Evolutionary conservation across 306 rosid species (phyloP), one percentile per base, ranked within the genome.

Genomic region (Cucurbita argyrosperma): DNA sequence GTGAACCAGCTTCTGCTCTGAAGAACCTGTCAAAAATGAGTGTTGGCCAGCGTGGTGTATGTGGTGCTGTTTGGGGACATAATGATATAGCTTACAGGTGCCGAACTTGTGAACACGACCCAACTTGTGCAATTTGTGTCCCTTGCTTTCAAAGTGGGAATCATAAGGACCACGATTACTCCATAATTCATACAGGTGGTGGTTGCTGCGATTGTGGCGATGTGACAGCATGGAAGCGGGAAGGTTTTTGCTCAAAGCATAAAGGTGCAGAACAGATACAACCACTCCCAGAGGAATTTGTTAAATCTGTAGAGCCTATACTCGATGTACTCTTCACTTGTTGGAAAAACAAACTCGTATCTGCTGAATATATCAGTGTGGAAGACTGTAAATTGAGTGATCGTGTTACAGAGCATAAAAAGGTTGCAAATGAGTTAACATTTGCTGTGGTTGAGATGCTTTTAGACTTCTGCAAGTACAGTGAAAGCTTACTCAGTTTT

Each of bases 191-290:
- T 75, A 95, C 99, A 0, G 84, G 96, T 0, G 91, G 99, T 0
- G 99, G 99, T 52, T 95, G 99, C 76, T 95, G 99, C 75, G 99
- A 95, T 83, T 95, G 99, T 74, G 99, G 99, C 66, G 99, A 95
- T 82, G 92, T 81, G 55, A 91, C 99, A 0, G 99, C 97, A 4
- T 95, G 99, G 99, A 95, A 88, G 75, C 94, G 89, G 18, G 84
- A 95, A 82, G 99, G 99, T 12, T 95, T 95, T 85, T 95, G 99
- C 87, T 89, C 87, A 1, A 83, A 81, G 86, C 99, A 95, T 79
- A 91, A 87, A 82, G 99, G 99, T 56, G 87, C 84, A 0, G 99
- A 95, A 74, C 91, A 88, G 78, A 86, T 95, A 79, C 92, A 81
- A 53, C 96, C 96, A 4, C 97, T 95, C 75, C 83, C 90, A 0